Base-by-base conservation (phyloP, 2,329 filamentous ascomycete species). In the Emmonsia crescens region DNA sequence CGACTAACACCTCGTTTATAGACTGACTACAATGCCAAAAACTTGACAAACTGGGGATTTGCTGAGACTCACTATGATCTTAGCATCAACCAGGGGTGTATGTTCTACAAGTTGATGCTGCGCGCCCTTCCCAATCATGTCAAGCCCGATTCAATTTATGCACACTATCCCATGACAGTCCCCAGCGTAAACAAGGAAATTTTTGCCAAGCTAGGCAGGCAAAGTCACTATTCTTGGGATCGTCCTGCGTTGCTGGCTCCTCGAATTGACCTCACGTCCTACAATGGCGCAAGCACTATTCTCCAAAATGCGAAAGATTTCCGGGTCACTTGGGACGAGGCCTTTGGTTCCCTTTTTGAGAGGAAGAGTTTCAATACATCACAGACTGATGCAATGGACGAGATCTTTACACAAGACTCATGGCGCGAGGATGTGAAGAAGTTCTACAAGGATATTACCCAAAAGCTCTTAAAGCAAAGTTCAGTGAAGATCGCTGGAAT, bases 401-500 rank as follows among this genome's bases (percentile, higher is more conserved):
- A 64, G 31, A 64, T 65, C 6, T 60, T 69, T 19, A 66, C 65
- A 57, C 67, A 66, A 21, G 64, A 62, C 6, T 49, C 66, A 19
- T 69, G 67, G 57, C 63, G 66, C 31, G 59, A 67, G 38, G 48
- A 67, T 48, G 61, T 69, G 8, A 69, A 66, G 44, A 61, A 67
- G n/a, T 65, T 67, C 33, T 64, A 68, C 44, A 63, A 66, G 44
- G 63, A 63, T 24, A 64, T 68, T 21, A 67, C 67, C n/a, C 49
- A 66, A 19, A 62, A 64, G 24, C 62, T 69, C 29, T 57, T 65
- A 19, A 61, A 52, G 33, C 60, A 66, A 46, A 87, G 88, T 71
- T 83, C 83, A 51, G 89, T 84, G 72, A 81, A 79, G 61, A 79
- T 92, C 33, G 82, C 78, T 3, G 81, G 81, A 33, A 61, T 66